Evolutionary conservation across 202 grass and related monocot genomes (phyloP), one percentile per base, ranked within the genome.

Genomic region (Setaria italica): DNA sequence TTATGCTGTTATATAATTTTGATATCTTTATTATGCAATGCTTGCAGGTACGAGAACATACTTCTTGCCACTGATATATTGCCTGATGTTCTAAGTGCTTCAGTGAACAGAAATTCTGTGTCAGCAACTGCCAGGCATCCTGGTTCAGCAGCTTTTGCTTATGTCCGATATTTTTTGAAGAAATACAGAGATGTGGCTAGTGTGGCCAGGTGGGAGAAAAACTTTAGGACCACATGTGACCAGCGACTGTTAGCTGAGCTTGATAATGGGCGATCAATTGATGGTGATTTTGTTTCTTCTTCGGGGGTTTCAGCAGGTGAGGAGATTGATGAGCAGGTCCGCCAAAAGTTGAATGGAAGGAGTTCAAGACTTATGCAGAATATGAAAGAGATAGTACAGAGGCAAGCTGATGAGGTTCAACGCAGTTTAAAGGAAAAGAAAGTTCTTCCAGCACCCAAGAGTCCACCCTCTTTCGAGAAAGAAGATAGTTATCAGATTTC

Each of bases 361-460:
- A 88, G 70, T 58, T 90, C 90, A 69, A 92, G 90, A 84, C 85
- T 89, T 81, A 37, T 89, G 57, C 87, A 88, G 65, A 99, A 82
- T 88, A 94, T 99, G 97, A 96, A 94, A 47, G 97, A 99, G 56
- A 87, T 99, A 85, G 85, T 99, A 35, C 94, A 99, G 74, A 87
- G 92, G 35, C 90, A 89, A 88, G 85, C 85, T 47, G 94, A 94
- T 15, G 94, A 94, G 46, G 79, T 80, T 84, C 80, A 88, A 54
- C 86, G 81, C 37, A 90, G 83, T 72, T 90, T 97, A 34, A 99
- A 97, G 84, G 97, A 97, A 67, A 97, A 90, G 80, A 99, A 97
- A 88, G 74, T 70, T 72, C 87, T 84, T 82, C 25, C 89, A 88
- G 71, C 89, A 50, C 85, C 88, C 37, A 94, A 89, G 79, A 94